These are phyloP conservation scores for Collybia nuda DNA, from an alignment of 768 basidiomycete genomes.

Conservation along the genomic window DNA sequence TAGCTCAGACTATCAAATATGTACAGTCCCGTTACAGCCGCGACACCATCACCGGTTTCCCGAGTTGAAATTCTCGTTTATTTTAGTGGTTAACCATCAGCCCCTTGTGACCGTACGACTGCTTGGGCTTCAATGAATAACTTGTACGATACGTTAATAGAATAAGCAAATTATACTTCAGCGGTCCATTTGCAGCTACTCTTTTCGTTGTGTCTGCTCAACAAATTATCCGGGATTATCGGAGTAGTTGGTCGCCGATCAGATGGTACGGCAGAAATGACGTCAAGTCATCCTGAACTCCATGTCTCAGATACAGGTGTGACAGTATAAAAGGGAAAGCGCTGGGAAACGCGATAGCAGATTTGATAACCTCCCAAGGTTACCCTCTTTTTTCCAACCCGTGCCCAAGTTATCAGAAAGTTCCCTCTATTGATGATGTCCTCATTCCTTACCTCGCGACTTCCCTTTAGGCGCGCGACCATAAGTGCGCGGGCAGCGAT, in stretches of 20 bases:
- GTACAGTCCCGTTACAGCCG: no score
- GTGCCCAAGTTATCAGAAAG: background rate
- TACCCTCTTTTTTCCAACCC: background rate
- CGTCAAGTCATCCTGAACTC: constrained; percentile 5
- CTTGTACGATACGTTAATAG: no score
- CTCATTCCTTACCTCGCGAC: constrained; percentile 3
- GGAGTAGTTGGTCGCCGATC: constrained; percentile 47
- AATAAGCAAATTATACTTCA: no score
- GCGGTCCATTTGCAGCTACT: no score
- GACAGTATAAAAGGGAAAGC: constrained; percentile 8
- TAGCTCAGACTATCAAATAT: no score
- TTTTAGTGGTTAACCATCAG: no score
- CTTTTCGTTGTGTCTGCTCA: no score
- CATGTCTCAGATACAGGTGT: constrained; percentile 15
- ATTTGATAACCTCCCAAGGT: background rate
- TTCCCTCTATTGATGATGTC: constrained; percentile 6
- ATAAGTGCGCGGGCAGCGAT: constrained; percentile 3
- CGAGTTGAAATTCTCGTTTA: no score
- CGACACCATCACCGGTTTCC: no score
- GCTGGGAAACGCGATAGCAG: background rate
- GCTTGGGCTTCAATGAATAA: no score
- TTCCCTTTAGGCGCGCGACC: constrained; percentile 4
- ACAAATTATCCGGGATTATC: constrained; percentile 41
- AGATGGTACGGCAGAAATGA: constrained; percentile 22
- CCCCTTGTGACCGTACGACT: no score